These are phyloP conservation scores for Suillus lakei DNA, from an alignment of 768 basidiomycete species.

Conservation along the genomic window DNA sequence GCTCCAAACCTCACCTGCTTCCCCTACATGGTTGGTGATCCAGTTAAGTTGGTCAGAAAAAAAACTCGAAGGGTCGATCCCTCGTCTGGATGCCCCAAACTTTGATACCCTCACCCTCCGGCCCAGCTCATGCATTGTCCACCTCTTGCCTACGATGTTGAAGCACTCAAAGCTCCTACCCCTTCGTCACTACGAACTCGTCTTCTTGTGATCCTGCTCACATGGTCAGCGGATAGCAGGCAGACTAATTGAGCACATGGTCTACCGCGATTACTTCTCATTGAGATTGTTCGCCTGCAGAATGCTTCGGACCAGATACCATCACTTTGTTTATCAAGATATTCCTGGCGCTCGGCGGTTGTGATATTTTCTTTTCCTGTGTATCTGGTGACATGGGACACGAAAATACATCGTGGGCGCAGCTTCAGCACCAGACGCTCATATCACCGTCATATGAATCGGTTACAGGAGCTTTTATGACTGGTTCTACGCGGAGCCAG, in stretches of 20 bases:
- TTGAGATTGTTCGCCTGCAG: conserved; percentile 29
- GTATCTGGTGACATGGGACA: neutral
- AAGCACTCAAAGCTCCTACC: conserved; percentile 26
- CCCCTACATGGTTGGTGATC: conserved; percentile 32
- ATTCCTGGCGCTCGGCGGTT: conserved; percentile 29
- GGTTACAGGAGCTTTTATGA: neutral
- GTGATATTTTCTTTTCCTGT: conserved; percentile 28
- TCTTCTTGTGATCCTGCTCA: conserved; percentile 33
- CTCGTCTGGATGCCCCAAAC: conserved; percentile 22
- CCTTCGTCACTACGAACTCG: conserved; percentile 34
- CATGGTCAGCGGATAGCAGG: conserved; percentile 29
- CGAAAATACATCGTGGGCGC: neutral
- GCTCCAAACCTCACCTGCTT: neutral
- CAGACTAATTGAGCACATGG: conserved; percentile 21
- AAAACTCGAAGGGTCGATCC: conserved; percentile 3
- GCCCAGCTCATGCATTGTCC: conserved; percentile 32
- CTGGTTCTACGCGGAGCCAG: neutral
- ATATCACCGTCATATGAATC: neutral
- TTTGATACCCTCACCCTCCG: conserved; percentile 34
- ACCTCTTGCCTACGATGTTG: conserved; percentile 35
- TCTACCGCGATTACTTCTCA: conserved; percentile 22
- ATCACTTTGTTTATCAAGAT: conserved; percentile 30
- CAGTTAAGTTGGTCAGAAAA: conserved; percentile 23
- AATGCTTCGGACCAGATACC: conserved; percentile 30
- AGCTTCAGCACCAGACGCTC: neutral